Base-by-base conservation (phyloP, 2,329 filamentous ascomycete species). In the Mycogone perniciosa region DNA sequence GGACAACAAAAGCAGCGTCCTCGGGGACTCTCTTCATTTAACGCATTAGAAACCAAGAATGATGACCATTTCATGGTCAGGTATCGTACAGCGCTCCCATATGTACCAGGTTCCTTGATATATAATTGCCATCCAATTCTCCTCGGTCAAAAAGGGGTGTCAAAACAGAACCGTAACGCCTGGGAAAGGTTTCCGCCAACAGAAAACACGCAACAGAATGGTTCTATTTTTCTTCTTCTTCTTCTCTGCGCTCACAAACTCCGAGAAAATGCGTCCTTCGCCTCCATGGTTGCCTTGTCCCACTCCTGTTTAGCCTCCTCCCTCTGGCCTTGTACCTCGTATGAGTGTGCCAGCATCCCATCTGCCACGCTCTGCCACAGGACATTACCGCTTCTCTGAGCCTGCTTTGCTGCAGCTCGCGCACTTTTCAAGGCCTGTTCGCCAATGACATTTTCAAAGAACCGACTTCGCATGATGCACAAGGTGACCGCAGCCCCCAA, bases 401-500 rank as follows among this genome's bases (percentile, higher is more conserved):
- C 85, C 70, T 88, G 84, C 39, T 77, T 78, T 27, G 79, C 77
- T 27, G 83, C 85, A 1, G 87, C 86, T 56, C 79, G 77, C 4
- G 86, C 85, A 62, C 85, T 88, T 69, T 90, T 90, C 53, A 88
- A 76, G 0, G 86, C 85, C 65, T 91, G 87, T 52, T 87, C 85
- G 45, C 89, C 89, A 4, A 95, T 82, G 10, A 91, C 85, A 53
- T 86, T 86, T 42, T 85, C 84, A 67, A 91, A 96, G 61, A 96
- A 86, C 46, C 84, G 81, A 62, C 80, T 83, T 47, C 87, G 86
- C 86, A 96, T 95, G 57, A 93, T 84, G 58, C 84, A 90, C 53
- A 96, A 80, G 5, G 86, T 84, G 56, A 96, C 86, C 44, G 85
- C 85, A n/a, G 90, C 78, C 48, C 91, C 85, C 57, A 95, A 87